These are phyloP conservation scores for Cyamopsis tetragonoloba DNA, from an alignment of 306 rosid genomes.

Conservation along the genomic window DNA sequence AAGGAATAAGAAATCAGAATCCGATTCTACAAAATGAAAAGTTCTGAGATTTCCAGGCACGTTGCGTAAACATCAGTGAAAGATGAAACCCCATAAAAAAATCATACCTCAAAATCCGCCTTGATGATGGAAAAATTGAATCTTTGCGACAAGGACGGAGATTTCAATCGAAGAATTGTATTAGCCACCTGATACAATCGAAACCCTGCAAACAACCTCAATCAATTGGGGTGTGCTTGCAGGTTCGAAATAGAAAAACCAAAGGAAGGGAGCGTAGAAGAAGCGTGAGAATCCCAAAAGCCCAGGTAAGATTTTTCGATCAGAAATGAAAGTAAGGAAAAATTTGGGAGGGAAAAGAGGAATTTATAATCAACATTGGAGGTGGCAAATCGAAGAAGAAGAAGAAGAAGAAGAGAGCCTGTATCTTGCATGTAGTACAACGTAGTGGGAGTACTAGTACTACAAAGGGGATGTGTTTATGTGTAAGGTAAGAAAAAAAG, in stretches of 20 bases:
- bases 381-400: too few relatives aligned
- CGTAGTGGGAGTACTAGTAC: slow-evolving; percentile 9
- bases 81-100: not conserved
- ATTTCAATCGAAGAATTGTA: slow-evolving; percentile 1
- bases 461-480: not conserved
- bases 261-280: too few relatives aligned
- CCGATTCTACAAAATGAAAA: not conserved
- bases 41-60: not conserved
- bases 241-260: too few relatives aligned
- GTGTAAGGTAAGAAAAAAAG: too few relatives aligned
- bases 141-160: not conserved
- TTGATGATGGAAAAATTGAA: slow-evolving; percentile 15
- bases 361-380: not conserved
- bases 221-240: too few relatives aligned
- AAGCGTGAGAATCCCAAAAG: slow-evolving; percentile 7
- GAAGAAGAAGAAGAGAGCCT: too few relatives aligned
- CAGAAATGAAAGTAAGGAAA: too few relatives aligned
- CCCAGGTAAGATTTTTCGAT: not conserved
- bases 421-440: slow-evolving; percentile 51
- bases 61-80: not conserved
- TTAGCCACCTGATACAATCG: too few relatives aligned
- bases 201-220: too few relatives aligned
- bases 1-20: not conserved
- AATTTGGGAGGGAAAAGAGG: not conserved
- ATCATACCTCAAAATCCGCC: slow-evolving; percentile 19